Evolutionary conservation across 1,284 basidiomycete species (phyloP).

Genomic region (Ganoderma resinaceum): DNA sequence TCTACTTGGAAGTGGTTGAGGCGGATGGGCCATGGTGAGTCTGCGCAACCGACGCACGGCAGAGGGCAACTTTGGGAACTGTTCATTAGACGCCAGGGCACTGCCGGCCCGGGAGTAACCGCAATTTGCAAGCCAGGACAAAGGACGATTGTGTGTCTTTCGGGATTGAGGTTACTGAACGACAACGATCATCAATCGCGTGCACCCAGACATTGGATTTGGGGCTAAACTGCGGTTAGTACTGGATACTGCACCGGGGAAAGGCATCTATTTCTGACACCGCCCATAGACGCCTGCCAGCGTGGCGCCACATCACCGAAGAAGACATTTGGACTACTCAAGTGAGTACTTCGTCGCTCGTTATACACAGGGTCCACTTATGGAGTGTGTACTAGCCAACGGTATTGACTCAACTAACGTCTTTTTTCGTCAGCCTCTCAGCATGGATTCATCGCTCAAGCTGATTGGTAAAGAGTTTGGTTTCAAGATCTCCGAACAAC

Average conservation of each 20-base stretch:
- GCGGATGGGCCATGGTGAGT: too few species aligned
- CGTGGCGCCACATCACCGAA: not conserved
- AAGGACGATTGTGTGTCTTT: not conserved
- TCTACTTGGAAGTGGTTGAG: too few species aligned
- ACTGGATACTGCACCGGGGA: too few species aligned
- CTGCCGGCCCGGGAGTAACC: not conserved
- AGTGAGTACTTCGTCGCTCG: not conserved
- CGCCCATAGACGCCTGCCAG: not conserved
- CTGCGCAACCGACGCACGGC: too few species aligned
- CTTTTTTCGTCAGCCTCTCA: not conserved
- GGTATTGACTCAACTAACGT: too few species aligned
- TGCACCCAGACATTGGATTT: not conserved
- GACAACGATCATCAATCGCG: not conserved
- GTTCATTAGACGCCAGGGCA: not conserved
- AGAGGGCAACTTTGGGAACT: not conserved
- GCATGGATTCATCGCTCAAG: conserved; percentile 3
- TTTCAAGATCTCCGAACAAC: not conserved
- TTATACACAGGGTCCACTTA: not conserved
- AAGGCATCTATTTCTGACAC: not conserved
- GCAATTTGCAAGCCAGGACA: not conserved
- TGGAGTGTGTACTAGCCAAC: not conserved
- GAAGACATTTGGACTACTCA: not conserved
- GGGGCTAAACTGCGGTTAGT: not conserved
- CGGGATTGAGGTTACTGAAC: not conserved
- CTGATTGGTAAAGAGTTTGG: conserved; percentile 2